Percentiles rank a stretch among this genome's conserved stretches.
Evolutionary conservation across 1,139 yeast genomes (phyloP).

Genomic region (Blastobotrys buckinghamii): DNA sequence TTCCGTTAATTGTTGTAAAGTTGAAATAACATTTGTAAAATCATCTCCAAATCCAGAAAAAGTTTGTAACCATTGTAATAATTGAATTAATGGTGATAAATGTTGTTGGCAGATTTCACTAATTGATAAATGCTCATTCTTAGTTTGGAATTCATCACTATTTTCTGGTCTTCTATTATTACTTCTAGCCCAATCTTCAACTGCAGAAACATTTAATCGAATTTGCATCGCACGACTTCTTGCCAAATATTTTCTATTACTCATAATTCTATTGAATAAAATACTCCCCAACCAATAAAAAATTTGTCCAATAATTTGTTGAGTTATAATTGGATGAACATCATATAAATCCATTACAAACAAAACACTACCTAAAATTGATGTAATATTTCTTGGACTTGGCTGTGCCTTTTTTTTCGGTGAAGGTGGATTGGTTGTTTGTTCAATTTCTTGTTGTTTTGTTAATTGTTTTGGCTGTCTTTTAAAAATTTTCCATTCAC

Average conservation of each 20-base stretch:
- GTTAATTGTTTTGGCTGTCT: constrained; percentile 27
- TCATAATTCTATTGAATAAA: constrained; percentile 66
- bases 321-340: constrained; percentile 67
- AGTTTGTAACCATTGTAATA: constrained; percentile 87
- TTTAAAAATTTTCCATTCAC: constrained; percentile 39
- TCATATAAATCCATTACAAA: constrained; percentile 80
- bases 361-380: constrained; percentile 80
- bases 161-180: constrained; percentile 56
- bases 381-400: constrained; percentile 79
- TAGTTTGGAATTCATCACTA: constrained; percentile 32
- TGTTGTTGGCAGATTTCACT: constrained; percentile 55
- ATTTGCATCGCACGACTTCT: constrained; percentile 87
- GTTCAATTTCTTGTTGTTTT: constrained; percentile 50
- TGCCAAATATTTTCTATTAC: constrained; percentile 61
- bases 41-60: constrained; percentile 60
- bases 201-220: constrained; percentile 71
- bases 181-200: constrained; percentile 90
- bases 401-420: constrained; percentile 68
- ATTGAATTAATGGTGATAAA: constrained; percentile 67
- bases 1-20: constrained; percentile 39
- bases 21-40: constrained; percentile 50
- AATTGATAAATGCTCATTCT: constrained; percentile 24
- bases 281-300: constrained; percentile 71
- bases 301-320: constrained; percentile 73
- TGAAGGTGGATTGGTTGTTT: constrained; percentile 62